Evolutionary conservation across 345 rosid genomes (phyloP), one percentile per base, ranked within the genome.

Genomic region (Carallia brachiata): DNA sequence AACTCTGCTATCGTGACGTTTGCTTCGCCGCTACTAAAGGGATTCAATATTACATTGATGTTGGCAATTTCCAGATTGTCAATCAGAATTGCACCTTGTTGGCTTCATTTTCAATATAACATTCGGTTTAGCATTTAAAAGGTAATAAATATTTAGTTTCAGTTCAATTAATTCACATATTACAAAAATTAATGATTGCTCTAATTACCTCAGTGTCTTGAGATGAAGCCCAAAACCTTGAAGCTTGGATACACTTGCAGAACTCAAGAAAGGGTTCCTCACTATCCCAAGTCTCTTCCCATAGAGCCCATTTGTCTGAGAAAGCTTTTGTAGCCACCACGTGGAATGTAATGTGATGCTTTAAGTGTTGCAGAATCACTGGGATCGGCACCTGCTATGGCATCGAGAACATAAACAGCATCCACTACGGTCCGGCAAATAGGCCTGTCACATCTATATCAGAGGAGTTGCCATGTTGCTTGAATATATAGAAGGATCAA

Each of bases 201-300:
- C 52, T 8, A 9, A 12, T 40, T 79, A 91, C 89, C 89, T 79
- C 53, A 89, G 61, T 31, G 79, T 79, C 23, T 70, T 59, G 13
- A 88, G 64, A 73, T 86, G 92, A 32, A 44, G 59, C 54, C 82
- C 80, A 54, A 88, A 87, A 34, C 72, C 77, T 52, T 52, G 23
- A 7, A 36, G 7, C 2, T 73, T 52, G 6, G 19, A 50, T 13
- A 5, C 63, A 1, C 71, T 30, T 8, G 5, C 34, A n/a, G 36
- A 66, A 50, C 62, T 28, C 55, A 36, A 73, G 73, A 78, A 82
- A 34, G 83, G 77, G 58, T 80, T 52, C 71, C 82, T 72, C 6
- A 86, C 86, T 0, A 87, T 39, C 27, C 91, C 93, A 52, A 82
- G 18, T 71, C 87, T 81, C 78, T 92, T 92, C 62, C 88, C 86